A percentile compares a stretch with the other conserved stretches of the same genome.
phyloP scores from a whole-genome alignment of 1,284 basidiomycete genomes.

The Fomitopsis schrenkii region DNA sequence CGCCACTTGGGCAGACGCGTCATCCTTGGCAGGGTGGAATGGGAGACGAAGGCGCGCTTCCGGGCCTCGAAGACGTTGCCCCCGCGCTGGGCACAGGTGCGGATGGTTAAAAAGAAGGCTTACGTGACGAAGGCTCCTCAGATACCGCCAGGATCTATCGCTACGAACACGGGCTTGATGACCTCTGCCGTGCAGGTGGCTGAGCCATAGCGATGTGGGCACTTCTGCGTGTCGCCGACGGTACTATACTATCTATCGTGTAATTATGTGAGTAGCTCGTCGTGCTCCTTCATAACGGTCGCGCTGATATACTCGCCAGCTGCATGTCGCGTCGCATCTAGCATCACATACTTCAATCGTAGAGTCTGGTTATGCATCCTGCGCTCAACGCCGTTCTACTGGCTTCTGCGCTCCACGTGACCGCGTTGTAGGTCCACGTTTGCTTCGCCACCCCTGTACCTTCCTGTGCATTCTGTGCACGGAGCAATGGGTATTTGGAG shows the following conservation, averaged over 20 bases:
- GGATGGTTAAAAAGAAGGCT: background rate
- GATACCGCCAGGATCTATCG: background rate
- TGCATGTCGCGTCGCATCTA: background rate
- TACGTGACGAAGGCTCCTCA: background rate
- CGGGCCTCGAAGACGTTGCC: slow-evolving; percentile 3
- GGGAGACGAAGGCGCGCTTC: slow-evolving; percentile 33
- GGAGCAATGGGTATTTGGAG: background rate
- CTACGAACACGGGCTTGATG: background rate
- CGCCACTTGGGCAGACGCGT: slow-evolving; percentile 26
- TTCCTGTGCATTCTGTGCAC: background rate
- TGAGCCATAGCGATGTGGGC: background rate
- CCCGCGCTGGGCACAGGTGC: background rate
- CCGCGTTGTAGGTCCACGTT: background rate
- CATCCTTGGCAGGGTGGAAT: slow-evolving; percentile 28
- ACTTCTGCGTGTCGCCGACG: background rate
- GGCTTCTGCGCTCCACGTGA: background rate
- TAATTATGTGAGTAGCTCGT: background rate
- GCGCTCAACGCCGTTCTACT: background rate
- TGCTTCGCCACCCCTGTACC: background rate
- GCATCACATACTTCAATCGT: background rate
- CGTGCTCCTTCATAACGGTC: background rate
- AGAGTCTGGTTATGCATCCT: background rate
- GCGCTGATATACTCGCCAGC: background rate
- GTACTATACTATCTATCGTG: background rate
- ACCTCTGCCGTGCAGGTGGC: background rate